Percentiles rank a stretch among this genome's conserved stretches.
These are phyloP conservation scores for Viola odorata DNA, from an alignment of 345 rosid species.

Conservation along the genomic window DNA sequence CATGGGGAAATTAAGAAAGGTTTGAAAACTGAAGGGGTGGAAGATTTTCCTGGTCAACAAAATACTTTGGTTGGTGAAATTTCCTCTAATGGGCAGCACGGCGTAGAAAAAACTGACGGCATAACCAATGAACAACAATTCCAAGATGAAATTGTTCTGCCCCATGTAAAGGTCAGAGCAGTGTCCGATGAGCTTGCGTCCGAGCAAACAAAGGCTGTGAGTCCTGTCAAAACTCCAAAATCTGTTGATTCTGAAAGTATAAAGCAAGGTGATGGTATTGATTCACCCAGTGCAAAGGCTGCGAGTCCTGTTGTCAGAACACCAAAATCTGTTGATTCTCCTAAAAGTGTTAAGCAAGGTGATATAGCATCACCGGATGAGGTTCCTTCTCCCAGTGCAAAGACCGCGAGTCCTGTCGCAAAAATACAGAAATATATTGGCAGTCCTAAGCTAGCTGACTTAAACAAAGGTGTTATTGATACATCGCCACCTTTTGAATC, in stretches of 20 bases:
- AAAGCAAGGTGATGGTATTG: background rate
- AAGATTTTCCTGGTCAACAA: background rate
- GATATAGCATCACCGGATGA: background rate
- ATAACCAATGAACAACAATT: background rate
- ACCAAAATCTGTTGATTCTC: slow-evolving; percentile 3
- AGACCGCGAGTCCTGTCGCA: slow-evolving; percentile 21
- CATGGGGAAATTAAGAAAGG: slow-evolving; percentile 11
- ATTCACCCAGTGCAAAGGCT: background rate
- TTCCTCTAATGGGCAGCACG: slow-evolving; percentile 3
- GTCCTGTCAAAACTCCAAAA: background rate
- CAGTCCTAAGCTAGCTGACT: slow-evolving; percentile 16
- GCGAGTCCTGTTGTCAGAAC: slow-evolving; percentile 2
- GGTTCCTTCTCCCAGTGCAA: slow-evolving; percentile 8
- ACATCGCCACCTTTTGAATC: slow-evolving; percentile 89
- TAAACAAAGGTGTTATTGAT: slow-evolving; percentile 58
- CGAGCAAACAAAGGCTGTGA: background rate
- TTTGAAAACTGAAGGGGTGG: slow-evolving; percentile 14
- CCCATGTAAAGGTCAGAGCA: background rate
- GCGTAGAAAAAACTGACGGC: background rate
- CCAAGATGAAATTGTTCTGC: background rate
- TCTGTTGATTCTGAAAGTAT: background rate
- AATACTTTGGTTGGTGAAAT: background rate
- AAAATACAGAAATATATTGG: slow-evolving; percentile 15
- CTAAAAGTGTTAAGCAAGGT: background rate
- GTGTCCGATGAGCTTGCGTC: background rate